Evolutionary conservation across 2,329 filamentous ascomycete species (phyloP), one percentile per base, ranked within the genome.

Genomic region (Arthroderma sp.): DNA sequence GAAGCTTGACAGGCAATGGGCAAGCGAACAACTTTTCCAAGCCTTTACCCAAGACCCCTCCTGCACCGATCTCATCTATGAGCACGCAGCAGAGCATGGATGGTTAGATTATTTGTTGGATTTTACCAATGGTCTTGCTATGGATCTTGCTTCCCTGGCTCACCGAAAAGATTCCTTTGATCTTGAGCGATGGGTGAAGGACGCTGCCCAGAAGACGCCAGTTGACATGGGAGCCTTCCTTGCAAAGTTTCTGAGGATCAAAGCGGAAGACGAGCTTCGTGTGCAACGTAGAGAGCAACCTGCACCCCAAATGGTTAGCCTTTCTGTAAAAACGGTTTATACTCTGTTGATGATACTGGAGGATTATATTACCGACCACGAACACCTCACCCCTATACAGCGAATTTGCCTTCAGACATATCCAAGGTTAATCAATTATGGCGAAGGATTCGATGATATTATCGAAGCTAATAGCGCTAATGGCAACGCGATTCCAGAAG

Each of bases 351-450:
- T 83, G 53, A 84, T 94, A 38, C 72, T 95, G 30, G 81, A 86
- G 50, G 81, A 84, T 48, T 82, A 70, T 51, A 62, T 70, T 10
- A 63, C 65, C 29, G 68, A 72, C 44, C 75, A 78, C 43, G 73
- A 82, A 42, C 82, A 89, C 43, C 72, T 94, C 27, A 86, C 91
- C 41, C 68, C 79, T 9, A 77, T 94, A 29, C 88, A 95, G 64
- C 78, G 89, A 30, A 78, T 81, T 43, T 95, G 88, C 61, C 87
- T 98, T 50, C 88, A 88, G 46, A 82, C 84, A 1, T 98, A 96
- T 56, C 93, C 91, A 5, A 77, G 91, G 37, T 69, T 98, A 29
- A 94, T 98, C 69, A 98, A 98, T 58, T 96, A 94, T 54, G 88
- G 87, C 2, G 86, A 94, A 64, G 87, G 85, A 3, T 88, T 83